Percentiles rank a stretch among this genome's conserved stretches.
Conservation (phyloP, 371 early-diverging fungal species). For the Ordospora colligata region DNA sequence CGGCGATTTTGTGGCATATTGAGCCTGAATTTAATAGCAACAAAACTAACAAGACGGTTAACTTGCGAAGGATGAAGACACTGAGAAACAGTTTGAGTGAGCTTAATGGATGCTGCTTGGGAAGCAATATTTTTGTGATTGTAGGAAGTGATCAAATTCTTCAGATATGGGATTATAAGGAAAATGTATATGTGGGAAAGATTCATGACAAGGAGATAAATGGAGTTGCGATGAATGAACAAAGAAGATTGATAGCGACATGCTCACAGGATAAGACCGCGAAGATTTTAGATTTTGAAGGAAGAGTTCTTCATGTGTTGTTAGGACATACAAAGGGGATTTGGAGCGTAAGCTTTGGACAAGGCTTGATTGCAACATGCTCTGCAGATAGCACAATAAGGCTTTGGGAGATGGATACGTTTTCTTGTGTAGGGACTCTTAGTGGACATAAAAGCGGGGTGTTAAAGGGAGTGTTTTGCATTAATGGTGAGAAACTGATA, state of each 20-base stretch:
- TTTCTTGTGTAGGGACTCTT: slow-evolving; percentile 63
- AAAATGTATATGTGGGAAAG: slow-evolving; percentile 17
- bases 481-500: slow-evolving; percentile 10
- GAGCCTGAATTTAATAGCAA: neutral
- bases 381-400: slow-evolving; percentile 65
- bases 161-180: slow-evolving; percentile 9
- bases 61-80: neutral
- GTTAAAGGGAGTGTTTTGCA: neutral
- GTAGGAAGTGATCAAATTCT: slow-evolving; percentile 29
- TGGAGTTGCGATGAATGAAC: neutral
- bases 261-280: slow-evolving; percentile 22
- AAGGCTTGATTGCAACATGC: slow-evolving; percentile 1
- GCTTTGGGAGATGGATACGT: slow-evolving; percentile 64
- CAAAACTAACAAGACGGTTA: neutral
- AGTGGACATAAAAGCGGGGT: slow-evolving; percentile 65
- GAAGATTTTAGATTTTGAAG: slow-evolving; percentile 27
- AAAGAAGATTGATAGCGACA: slow-evolving; percentile 20
- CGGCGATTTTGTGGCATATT: slow-evolving; percentile 16
- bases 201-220: slow-evolving; percentile 38
- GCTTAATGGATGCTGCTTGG: slow-evolving; percentile 3
- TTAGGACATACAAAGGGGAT: slow-evolving; percentile 31
- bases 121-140: slow-evolving; percentile 4
- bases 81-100: neutral
- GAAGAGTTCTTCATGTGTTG: neutral
- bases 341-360: slow-evolving; percentile 2